Evolutionary conservation across 345 rosid genomes (phyloP), one percentile per base, ranked within the genome.

Genomic region (Eucalyptus curtisii): DNA sequence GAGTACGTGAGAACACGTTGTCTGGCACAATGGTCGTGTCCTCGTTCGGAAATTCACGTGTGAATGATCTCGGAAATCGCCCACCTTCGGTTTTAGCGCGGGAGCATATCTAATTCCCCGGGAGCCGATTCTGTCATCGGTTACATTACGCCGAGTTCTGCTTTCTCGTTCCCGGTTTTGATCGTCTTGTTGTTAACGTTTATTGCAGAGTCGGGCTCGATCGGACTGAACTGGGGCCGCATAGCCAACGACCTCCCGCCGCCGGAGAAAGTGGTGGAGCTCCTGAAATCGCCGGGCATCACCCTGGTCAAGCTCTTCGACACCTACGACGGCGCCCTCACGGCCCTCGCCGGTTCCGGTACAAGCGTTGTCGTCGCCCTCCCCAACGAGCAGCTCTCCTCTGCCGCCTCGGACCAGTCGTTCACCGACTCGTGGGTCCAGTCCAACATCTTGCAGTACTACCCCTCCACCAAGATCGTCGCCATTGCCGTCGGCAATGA

Each of bases 151-250:
- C 45, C 15, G 24, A 5, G 47, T 16, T 19, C 16, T 5, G 22
- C 24, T 27, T 37, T 4, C 30, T 33, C 7, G 24, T 22, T 50
- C 87, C 5, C 17, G 12, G 4, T 25, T 4, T 44, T 13, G 59
- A 45, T 11, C 10, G 2, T n/a, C 53, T 90, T 24, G 12, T 48
- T 24, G 14, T 86, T 53, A 42, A 2, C 61, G 86, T 45, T 90
- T 30, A 12, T 81, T 55, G 42, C 92, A 93, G 97, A 93, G 81
- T 89, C 89, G 47, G 98, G 96, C 10, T 80, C 88, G 44, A n/a
- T 98, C 55, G 99, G 99, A 30, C 91, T 98, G 27, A 98, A 98
- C 90, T 97, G 97, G 48, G 99, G 99, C 45, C 90, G 99, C 10
- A 87, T 98, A 1, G 99, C 99, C 3, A 88, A 97, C 91, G 81